phyloP scores from a whole-genome alignment of 208 protist species.

The Angomonas deanei region DNA sequence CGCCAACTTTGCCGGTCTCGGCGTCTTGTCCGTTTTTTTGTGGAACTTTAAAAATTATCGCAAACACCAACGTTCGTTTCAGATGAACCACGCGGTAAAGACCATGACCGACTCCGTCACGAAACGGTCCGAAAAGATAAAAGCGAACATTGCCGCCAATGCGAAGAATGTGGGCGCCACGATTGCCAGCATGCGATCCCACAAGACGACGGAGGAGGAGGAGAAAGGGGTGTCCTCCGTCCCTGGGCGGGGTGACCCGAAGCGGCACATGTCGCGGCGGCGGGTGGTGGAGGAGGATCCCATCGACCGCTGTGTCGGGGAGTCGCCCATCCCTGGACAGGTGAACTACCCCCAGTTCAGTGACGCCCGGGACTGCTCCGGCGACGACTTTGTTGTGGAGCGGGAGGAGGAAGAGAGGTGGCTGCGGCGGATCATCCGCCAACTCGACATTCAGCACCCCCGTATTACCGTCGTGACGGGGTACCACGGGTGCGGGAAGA shows the following conservation, averaged over 20 bases:
- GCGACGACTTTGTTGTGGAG: slow-evolving; percentile 23
- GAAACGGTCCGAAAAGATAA: slow-evolving; percentile 9
- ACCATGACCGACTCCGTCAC: slow-evolving; percentile 42
- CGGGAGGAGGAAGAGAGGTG: slow-evolving; percentile 65
- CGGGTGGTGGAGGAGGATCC: no score
- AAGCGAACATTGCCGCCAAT: not conserved
- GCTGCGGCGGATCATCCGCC: slow-evolving; percentile 58
- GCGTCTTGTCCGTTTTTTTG: slow-evolving; percentile 59
- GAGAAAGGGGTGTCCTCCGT: no score
- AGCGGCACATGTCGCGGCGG: no score
- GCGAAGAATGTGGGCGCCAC: not conserved
- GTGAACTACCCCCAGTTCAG: not conserved
- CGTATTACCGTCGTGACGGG: slow-evolving; percentile 61
- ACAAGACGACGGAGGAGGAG: not conserved
- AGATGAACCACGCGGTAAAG: slow-evolving; percentile 61
- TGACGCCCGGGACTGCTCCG: not conserved
- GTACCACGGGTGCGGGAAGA: slow-evolving; percentile 53
- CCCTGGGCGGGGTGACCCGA: no score
- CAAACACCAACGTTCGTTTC: slow-evolving; percentile 45
- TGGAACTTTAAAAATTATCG: slow-evolving; percentile 70
- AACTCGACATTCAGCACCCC: slow-evolving; percentile 59
- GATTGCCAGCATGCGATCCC: slow-evolving; percentile 4
- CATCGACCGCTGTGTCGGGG: not conserved
- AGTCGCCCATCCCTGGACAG: not conserved
- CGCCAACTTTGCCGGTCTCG: slow-evolving; percentile 51